Base-by-base conservation (phyloP, 208 protist genomes). In the Sergeia podlipaevii region DNA sequence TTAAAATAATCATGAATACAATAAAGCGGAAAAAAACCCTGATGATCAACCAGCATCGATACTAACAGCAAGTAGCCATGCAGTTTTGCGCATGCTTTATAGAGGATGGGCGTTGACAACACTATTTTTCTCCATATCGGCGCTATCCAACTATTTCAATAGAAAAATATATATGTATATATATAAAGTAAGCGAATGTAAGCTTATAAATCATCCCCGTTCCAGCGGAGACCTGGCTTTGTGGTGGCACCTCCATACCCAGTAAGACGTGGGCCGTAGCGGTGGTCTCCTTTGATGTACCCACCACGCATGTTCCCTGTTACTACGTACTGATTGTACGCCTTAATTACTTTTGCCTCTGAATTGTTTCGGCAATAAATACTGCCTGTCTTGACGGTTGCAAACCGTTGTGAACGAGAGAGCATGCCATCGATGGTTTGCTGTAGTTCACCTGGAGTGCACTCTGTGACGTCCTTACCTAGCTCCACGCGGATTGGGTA, bases 271-370 rank as follows among this genome's bases (percentile, higher is more conserved):
- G 82, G 87, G 0, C 87, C 87, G 43, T 82, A 94, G 32, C 83
- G 77, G 54, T 89, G 77, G 41, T 94, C 87, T 2, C 76, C 78
- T 53, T 94, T 94, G 17, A 91, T 70, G 42, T 91, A 91, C 3
- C 87, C 87, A 15, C 83, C 87, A n/a, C 80, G 73, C 82, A 91
- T 91, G 58, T 81, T 91, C 0, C 87, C 87, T 0, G 87, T 94
- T 18, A 94, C 46, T 4, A 91, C 70, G 54, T 91, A 94, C 56
- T 85, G 74, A 17, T 53, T 66, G 60, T 91, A 91, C 4, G 82
- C 80, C 33, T 69, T 66, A 23, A 94, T 61, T 27, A 68, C 65
- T 3, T 65, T 79, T 38, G 74, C 87, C 3, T 74, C 56, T 2
- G 79, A 53, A 27, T 82, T 69, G 62, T 89, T 74, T n/a, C 66